These are phyloP conservation scores for Hura crepitans DNA, from an alignment of 441 rosid species.

Conservation along the genomic window DNA sequence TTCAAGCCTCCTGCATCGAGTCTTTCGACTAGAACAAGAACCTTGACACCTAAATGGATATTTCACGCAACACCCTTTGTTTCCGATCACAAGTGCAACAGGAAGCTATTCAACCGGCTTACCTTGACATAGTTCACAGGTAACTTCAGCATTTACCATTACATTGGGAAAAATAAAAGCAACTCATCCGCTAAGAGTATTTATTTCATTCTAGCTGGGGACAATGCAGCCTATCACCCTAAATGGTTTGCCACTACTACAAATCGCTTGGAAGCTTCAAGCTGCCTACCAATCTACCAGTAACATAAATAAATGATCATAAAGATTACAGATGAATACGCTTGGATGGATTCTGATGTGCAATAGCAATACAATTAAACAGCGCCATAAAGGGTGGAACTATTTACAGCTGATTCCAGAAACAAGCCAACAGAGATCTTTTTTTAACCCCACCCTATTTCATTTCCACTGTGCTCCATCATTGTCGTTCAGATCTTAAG, in stretches of 20 bases:
- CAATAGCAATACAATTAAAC: slow-evolving; percentile 4
- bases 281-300: slow-evolving; percentile 7
- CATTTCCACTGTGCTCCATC: slow-evolving; percentile 9
- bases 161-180: neutral
- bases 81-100: too few species aligned
- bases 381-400: neutral
- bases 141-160: too few species aligned
- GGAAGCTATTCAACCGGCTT: too few species aligned
- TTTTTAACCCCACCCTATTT: slow-evolving; percentile 14
- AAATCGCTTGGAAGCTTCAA: slow-evolving; percentile 20
- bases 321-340: slow-evolving; percentile 23
- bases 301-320: slow-evolving; percentile 18
- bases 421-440: neutral
- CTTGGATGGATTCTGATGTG: slow-evolving; percentile 7
- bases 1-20: too few species aligned
- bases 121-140: neutral
- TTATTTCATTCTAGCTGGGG: slow-evolving; percentile 24
- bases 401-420: slow-evolving; percentile 28
- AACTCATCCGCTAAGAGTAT: slow-evolving; percentile 5
- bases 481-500: neutral
- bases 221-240: neutral
- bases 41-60: too few species aligned
- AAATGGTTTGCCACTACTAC: slow-evolving; percentile 7
- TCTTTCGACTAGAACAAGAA: too few species aligned
- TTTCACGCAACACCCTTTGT: too few species aligned